phyloP scores from a whole-genome alignment of 306 rosid species.

The Rosa lucieae region DNA sequence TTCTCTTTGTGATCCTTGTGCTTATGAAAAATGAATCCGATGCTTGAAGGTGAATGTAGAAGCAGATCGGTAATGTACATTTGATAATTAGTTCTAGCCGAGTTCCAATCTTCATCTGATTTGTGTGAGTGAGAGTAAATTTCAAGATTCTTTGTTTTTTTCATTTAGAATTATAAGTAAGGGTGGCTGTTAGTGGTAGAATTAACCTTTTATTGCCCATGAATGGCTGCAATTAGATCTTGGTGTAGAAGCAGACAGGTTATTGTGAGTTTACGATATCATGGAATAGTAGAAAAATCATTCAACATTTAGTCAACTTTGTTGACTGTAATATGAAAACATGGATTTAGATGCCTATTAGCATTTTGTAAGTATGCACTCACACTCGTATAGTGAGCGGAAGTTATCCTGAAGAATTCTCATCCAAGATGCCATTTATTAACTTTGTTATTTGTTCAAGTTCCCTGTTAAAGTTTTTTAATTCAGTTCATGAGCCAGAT shows the following conservation, averaged over 20 bases:
- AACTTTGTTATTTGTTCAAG: not conserved
- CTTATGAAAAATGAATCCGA: not conserved
- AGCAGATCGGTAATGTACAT: slow-evolving; percentile 8
- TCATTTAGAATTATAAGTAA: not conserved
- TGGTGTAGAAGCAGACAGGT: not conserved
- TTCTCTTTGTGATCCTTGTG: not conserved
- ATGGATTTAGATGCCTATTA: not conserved
- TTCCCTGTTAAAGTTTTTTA: not conserved
- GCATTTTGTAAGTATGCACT: not conserved
- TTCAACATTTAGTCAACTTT: not conserved
- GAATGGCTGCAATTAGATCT: not conserved
- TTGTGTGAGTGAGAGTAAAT: not conserved
- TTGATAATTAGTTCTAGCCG: not conserved
- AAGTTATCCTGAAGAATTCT: too few species aligned
- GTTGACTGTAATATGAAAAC: not conserved
- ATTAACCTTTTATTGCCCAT: not conserved
- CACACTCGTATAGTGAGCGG: not conserved
- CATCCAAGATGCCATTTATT: too few species aligned
- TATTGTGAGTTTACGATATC: not conserved
- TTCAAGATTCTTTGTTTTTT: not conserved
- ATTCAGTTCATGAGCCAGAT: not conserved
- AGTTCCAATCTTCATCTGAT: too few species aligned
- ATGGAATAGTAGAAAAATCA: not conserved
- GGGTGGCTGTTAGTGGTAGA: not conserved
- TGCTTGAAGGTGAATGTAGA: not conserved